Evolutionary conservation across 306 rosid genomes (phyloP), one percentile per base, ranked within the genome.

Genomic region (Castanea sativa): DNA sequence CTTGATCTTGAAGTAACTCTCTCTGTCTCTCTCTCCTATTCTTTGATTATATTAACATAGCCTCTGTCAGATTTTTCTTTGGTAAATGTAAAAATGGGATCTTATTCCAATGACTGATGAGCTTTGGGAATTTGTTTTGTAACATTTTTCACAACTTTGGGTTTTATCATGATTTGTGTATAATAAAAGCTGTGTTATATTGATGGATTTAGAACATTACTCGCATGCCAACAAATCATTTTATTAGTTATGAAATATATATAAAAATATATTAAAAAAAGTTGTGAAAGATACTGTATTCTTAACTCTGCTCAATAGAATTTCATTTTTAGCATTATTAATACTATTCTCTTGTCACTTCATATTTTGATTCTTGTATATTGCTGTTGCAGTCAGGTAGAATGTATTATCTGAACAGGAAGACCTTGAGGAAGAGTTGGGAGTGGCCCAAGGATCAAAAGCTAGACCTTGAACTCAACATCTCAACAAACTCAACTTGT

Each of bases 401-500:
- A 69, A 79, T 84, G 88, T 87, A 84, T 67, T 79, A 87, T 56
- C 55, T 84, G 73, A 87, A 87, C 86, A 84, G 88, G 79, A 84
- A 82, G 57, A 84, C 90, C 8, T 60, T 75, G 73, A 84, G 78
- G 29, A 84, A 81, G 83, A 84, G 84, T 35, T 84, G 82, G 88
- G 74, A 82, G 25, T 73, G 82, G 85, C 90, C 88, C 19, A 76
- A 55, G 75, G 83, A 84, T 35, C 73, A 75, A 61, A 69, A 41
- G 29, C 80, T 87, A 45, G 85, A 87, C 67, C 77, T 87, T n/a
- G 86, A 81, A 72, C 90, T 87, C 57, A 84, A 87, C 82, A 87
- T 82, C 23, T 79, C 88, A 19, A 61, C 84, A 3, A 33, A 63
- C 6, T 74, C 86, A 2, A 55, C 51, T 68, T 51, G 51, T 63